Percentiles rank a stretch among this genome's conserved stretches.
These are phyloP conservation scores for Penicillium hordei DNA, from an alignment of 2,329 filamentous ascomycete genomes.

Conservation along the genomic window DNA sequence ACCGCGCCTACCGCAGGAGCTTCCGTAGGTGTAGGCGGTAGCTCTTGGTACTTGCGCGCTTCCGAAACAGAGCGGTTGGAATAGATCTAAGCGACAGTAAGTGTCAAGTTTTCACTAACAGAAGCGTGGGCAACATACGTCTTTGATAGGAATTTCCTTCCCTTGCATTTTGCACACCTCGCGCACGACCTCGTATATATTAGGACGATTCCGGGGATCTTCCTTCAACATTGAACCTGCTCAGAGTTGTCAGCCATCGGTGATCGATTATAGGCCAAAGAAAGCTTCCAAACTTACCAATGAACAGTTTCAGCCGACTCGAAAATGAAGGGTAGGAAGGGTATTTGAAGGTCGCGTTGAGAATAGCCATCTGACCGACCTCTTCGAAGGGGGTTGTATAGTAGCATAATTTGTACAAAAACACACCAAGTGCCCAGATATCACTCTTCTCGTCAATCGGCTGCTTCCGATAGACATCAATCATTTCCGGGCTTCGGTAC, in stretches of 20 bases:
- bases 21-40: slow-evolving; percentile 58
- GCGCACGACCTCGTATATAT: slow-evolving; percentile 88
- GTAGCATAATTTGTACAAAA: slow-evolving; percentile 97
- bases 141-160: slow-evolving; percentile 79
- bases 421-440: slow-evolving; percentile 93
- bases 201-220: slow-evolving; percentile 74
- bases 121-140: slow-evolving; percentile 58
- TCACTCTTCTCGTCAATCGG: slow-evolving; percentile 98
- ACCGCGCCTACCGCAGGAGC: slow-evolving; percentile 72
- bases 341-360: slow-evolving; percentile 93
- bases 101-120: slow-evolving; percentile 5
- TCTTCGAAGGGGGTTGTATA: slow-evolving; percentile 99
- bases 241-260: slow-evolving; percentile 22
- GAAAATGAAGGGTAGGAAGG: slow-evolving; percentile 87
- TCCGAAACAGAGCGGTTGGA: slow-evolving; percentile 64
- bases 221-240: slow-evolving; percentile 87
- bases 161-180: slow-evolving; percentile 89
- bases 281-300: slow-evolving; percentile 60
- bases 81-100: slow-evolving; percentile 62
- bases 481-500: slow-evolving; percentile 97
- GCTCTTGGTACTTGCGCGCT: slow-evolving; percentile 57
- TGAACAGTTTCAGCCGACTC: slow-evolving; percentile 82
- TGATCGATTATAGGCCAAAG: not conserved
- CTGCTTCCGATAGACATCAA: slow-evolving; percentile 94
- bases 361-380: slow-evolving; percentile 92